A percentile compares a stretch with the other conserved stretches of the same genome.
Evolutionary conservation across 345 rosid species (phyloP).

Genomic region (Clarkia xantiana): DNA sequence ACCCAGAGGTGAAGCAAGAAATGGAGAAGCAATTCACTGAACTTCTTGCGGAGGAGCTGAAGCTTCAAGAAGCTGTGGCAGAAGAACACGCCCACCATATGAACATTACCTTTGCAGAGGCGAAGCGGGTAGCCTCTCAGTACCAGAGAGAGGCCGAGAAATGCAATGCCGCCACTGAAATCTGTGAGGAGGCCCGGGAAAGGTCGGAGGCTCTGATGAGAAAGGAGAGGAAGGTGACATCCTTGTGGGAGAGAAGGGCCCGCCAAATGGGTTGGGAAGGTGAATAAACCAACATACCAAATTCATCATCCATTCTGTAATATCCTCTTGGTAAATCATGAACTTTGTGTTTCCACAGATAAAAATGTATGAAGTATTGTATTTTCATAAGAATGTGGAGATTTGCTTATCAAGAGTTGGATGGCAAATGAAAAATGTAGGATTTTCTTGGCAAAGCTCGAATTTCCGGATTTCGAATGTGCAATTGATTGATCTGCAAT

Average conservation of each 20-base stretch:
- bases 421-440: no score
- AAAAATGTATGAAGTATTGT: no score
- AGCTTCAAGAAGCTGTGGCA: constrained; percentile 79
- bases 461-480: no score
- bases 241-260: constrained; percentile 83
- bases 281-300: constrained; percentile 21
- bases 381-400: no score
- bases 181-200: constrained; percentile 89
- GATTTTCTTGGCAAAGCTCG: no score
- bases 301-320: background rate
- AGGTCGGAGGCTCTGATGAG: constrained; percentile 56
- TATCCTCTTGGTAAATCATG: background rate
- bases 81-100: constrained; percentile 71
- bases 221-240: constrained; percentile 71
- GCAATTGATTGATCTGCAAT: no score
- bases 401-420: no score
- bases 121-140: constrained; percentile 87
- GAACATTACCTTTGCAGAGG: constrained; percentile 73
- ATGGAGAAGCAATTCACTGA: constrained; percentile 95
- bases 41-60: constrained; percentile 83
- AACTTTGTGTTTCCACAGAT: no score
- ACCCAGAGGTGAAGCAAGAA: constrained; percentile 82
- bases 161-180: constrained; percentile 90
- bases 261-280: constrained; percentile 92
- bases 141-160: constrained; percentile 96